Percentiles rank a stretch among this genome's conserved stretches.
These are phyloP conservation scores for Dipteronia sinensis DNA, from an alignment of 345 rosid genomes.

Conservation along the genomic window DNA sequence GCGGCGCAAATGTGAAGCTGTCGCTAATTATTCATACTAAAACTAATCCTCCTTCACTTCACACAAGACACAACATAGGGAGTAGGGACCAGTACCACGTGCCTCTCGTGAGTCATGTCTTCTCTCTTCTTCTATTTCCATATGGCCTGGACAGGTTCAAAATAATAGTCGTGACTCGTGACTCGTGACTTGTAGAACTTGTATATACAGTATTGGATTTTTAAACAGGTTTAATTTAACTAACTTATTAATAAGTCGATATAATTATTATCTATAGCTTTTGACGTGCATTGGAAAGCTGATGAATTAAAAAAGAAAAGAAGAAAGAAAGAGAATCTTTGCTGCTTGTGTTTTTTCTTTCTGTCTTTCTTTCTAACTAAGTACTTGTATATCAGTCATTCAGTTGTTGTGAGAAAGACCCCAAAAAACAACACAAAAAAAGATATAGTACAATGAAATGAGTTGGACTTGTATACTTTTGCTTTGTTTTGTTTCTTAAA, in stretches of 20 bases:
- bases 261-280: background rate
- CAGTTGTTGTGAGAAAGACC: conserved; percentile 10
- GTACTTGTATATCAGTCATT: conserved; percentile 5
- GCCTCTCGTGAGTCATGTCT: too few species aligned
- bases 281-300: conserved; percentile 35
- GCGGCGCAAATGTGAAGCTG: conserved; percentile 3
- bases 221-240: too few species aligned
- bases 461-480: background rate
- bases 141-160: too few species aligned
- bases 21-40: conserved; percentile 14
- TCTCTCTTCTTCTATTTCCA: too few species aligned
- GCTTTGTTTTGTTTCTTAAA: conserved; percentile 19
- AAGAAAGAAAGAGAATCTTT: conserved; percentile 39
- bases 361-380: background rate
- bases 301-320: background rate
- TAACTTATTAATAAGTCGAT: too few species aligned
- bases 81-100: too few species aligned
- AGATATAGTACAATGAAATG: conserved; percentile 17
- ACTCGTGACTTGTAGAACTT: too few species aligned
- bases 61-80: too few species aligned
- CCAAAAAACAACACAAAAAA: too few species aligned
- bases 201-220: too few species aligned
- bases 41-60: background rate
- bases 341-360: background rate
- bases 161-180: too few species aligned